Conservation (phyloP, 768 basidiomycete species). For the Boletus pseudo-olivaceus region DNA sequence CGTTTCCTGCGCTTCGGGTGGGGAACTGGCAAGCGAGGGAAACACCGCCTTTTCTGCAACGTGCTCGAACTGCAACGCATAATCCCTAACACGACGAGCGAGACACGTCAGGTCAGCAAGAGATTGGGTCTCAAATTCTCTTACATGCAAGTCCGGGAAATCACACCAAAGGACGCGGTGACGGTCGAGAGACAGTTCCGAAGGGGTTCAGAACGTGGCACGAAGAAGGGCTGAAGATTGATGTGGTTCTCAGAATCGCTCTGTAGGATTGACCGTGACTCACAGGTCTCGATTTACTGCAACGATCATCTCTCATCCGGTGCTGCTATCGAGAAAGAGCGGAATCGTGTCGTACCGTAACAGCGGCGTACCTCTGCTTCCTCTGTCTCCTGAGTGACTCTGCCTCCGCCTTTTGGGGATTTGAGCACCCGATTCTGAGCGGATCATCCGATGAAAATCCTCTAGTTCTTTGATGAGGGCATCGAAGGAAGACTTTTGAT, state of each 20-base stretch:
- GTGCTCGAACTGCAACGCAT: conserved; percentile 2
- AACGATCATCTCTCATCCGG: not conserved
- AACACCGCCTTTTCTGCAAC: not conserved
- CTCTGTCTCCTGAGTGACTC: not conserved
- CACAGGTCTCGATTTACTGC: conserved; percentile 10
- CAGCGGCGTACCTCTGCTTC: not conserved
- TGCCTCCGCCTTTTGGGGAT: not conserved
- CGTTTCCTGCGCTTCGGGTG: not conserved
- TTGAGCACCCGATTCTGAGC: not conserved
- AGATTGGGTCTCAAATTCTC: not conserved
- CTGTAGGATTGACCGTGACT: not conserved
- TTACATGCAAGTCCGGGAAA: conserved; percentile 6
- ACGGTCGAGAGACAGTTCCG: conserved; percentile 1
- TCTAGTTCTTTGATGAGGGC: conserved; percentile 9
- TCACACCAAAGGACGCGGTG: conserved; percentile 3
- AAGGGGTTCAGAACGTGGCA: not conserved
- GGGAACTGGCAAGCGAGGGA: not conserved
- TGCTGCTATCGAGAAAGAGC: not conserved
- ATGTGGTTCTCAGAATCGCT: not conserved
- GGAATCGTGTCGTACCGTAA: conserved; percentile 1
- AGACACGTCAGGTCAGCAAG: not conserved
- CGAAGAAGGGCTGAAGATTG: not conserved
- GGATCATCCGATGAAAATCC: not conserved
- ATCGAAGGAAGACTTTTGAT: conserved; percentile 12
- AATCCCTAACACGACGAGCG: conserved; percentile 1